Conservation (phyloP, 176 grass and related monocot genomes). For the Triticum dicoccoides region DNA sequence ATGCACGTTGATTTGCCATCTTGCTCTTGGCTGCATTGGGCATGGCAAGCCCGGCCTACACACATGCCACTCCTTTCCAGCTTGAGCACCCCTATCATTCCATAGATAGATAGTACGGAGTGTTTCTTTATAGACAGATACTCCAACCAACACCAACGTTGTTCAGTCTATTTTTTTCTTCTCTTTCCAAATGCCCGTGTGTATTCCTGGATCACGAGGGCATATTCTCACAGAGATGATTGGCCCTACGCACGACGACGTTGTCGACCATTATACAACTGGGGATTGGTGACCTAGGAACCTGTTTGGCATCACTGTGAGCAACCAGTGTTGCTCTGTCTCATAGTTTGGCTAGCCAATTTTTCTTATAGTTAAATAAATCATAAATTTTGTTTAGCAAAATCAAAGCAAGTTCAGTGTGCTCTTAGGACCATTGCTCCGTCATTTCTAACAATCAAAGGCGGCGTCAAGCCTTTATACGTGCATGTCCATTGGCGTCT, state of each 20-base stretch:
- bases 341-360: background rate
- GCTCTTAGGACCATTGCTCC: too few relatives aligned
- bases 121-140: background rate
- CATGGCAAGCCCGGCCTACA: background rate
- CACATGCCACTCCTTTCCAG: conserved; percentile 15
- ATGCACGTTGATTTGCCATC: background rate
- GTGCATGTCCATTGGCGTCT: background rate
- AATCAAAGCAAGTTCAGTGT: too few relatives aligned
- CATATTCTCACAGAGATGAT: background rate
- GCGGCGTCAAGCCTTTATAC: background rate
- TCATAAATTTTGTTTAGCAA: background rate
- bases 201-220: background rate
- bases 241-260: background rate
- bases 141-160: background rate
- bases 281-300: background rate
- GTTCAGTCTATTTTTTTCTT: background rate
- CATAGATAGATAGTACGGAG: background rate
- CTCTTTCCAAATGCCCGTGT: background rate
- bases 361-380: background rate
- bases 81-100: background rate
- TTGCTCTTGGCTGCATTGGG: conserved; percentile 2
- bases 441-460: background rate
- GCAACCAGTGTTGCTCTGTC: background rate
- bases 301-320: background rate
- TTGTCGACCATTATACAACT: background rate